Base-by-base conservation (phyloP, 129 eudicot species). In the Oenanthe sinensis region DNA sequence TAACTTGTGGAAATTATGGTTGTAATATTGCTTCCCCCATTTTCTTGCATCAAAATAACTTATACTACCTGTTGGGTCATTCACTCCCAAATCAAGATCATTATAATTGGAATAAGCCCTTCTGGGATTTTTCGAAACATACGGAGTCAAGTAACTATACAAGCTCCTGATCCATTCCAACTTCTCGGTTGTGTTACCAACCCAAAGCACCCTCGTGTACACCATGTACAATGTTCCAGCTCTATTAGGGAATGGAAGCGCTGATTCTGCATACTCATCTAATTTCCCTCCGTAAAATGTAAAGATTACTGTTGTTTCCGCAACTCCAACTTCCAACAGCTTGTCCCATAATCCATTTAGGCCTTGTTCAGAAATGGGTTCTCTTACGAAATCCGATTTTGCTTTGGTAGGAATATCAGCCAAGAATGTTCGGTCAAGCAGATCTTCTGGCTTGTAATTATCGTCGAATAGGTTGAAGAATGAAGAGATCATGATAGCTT, bases 161-260 rank as follows among this genome's bases (percentile, higher is more conserved):
- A 75, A 47, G 42, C 78, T 48, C 63, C 63, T 75, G 24, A 75
- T 46, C 78, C 78, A 75, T 17, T 48, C 78, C 45, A 75, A 48
- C 63, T 75, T 75, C 13, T 75, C 6, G 5, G 78, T 14, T 3
- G 62, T 46, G 2, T 75, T 14, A 2, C 78, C 63, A 75, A 13
- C 78, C 78, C 78, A 75, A 26, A 49, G 60, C 13, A 75, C 43
- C 22, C 78, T 49, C 2, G 78, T 0, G 45, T 75, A 75, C 20
- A 75, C 33, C 78, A 75, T 75, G 78, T 17, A 75, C 78, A 75
- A 26, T 4, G 60, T 75, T 49, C 78, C 78, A 1, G 62, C 63
- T 49, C 78, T 75, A 7, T 75, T 47, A 2, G 78, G 78, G 26
- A 75, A 75, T 46, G 78, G 78, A 75, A 75, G 52, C 14, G 60